Conservation (phyloP, 805 yeast species). For the Candida gorgasii region DNA sequence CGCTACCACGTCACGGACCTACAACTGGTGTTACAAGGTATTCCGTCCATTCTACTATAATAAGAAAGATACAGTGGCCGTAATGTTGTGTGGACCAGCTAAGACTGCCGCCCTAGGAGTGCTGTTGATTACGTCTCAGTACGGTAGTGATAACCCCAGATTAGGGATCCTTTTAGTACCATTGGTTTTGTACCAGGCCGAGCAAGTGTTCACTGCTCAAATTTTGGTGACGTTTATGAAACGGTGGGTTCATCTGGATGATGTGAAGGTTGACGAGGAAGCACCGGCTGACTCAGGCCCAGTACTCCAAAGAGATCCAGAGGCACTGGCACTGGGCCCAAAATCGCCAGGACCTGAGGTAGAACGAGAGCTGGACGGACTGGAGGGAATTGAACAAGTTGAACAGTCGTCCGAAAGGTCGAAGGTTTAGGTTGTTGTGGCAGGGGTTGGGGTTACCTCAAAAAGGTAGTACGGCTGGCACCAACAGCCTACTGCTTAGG, state of each 20-base stretch:
- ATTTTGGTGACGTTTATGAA: slow-evolving; percentile 64
- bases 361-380: no score
- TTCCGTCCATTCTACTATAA: slow-evolving; percentile 69
- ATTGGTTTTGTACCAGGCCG: slow-evolving; percentile 81
- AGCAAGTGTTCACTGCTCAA: slow-evolving; percentile 83
- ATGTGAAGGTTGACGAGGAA: slow-evolving; percentile 7
- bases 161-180: slow-evolving; percentile 78
- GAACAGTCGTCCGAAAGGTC: no score
- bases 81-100: slow-evolving; percentile 89
- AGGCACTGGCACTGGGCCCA: no score
- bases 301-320: no score
- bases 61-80: slow-evolving; percentile 70
- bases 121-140: slow-evolving; percentile 76
- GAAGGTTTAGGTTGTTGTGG: no score
- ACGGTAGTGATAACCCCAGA: slow-evolving; percentile 59
- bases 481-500: no score
- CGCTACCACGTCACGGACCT: slow-evolving; percentile 43
- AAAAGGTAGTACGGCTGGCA: no score
- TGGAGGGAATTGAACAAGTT: no score
- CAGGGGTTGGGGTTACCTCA: no score
- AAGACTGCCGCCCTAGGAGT: slow-evolving; percentile 93
- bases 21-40: slow-evolving; percentile 44
- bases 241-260: slow-evolving; percentile 57
- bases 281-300: no score
- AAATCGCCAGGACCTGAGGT: no score